Evolutionary conservation across 495 filamentous ascomycete genomes (phyloP).

Genomic region (Aspergillus panamensis): DNA sequence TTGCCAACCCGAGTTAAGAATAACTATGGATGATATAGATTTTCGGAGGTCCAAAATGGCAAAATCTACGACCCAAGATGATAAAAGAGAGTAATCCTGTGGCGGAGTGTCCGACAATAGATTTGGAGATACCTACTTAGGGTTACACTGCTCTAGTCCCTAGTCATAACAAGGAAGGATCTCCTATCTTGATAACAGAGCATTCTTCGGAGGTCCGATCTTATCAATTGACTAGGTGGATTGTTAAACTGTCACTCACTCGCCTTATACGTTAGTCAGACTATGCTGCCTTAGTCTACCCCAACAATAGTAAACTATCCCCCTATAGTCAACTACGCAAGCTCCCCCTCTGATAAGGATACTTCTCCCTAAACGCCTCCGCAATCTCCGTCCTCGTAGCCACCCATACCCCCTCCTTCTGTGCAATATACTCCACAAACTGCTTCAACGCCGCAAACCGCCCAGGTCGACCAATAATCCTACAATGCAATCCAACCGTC

Average conservation of each 20-base stretch:
- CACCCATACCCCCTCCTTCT: slow-evolving; percentile 10
- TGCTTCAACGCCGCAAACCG: slow-evolving; percentile 9
- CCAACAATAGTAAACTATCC: background rate
- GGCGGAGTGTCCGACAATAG: too few relatives aligned
- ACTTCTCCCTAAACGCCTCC: slow-evolving; percentile 2
- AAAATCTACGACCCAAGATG: too few relatives aligned
- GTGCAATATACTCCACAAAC: slow-evolving; percentile 7
- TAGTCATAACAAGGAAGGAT: background rate
- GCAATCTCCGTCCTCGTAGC: slow-evolving; percentile 12
- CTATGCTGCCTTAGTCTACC: background rate
- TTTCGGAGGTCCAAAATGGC: too few relatives aligned
- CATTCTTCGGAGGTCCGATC: slow-evolving; percentile 4
- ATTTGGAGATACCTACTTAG: background rate
- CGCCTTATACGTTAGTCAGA: too few relatives aligned
- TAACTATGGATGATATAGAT: too few relatives aligned
- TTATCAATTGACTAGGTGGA: too few relatives aligned
- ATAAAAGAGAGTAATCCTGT: too few relatives aligned
- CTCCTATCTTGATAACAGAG: background rate
- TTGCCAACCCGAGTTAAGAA: too few relatives aligned
- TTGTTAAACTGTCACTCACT: too few relatives aligned
- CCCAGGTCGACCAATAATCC: slow-evolving; percentile 6
- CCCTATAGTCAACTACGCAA: background rate
- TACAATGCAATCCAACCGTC: slow-evolving; percentile 8
- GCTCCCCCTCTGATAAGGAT: slow-evolving; percentile 8
- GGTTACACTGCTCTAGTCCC: background rate